Evolutionary conservation across 208 protist genomes (phyloP).

Genomic region (Trypanosoma rangeli): DNA sequence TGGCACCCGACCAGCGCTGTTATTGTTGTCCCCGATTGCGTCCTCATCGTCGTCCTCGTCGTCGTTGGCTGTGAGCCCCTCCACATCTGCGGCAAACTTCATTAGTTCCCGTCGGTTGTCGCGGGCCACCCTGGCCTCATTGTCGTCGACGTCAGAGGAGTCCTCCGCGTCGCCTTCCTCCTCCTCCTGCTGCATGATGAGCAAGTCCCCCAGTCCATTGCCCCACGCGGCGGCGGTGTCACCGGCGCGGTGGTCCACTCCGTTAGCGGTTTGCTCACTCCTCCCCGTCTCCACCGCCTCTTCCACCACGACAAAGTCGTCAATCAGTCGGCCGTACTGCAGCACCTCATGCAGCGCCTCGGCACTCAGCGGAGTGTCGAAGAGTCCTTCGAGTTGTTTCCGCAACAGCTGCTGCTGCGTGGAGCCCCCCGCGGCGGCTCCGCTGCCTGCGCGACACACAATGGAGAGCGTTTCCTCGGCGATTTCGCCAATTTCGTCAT

Average conservation of each 20-base stretch:
- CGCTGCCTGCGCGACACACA: constrained; percentile 41
- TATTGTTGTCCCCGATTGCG: constrained; percentile 22
- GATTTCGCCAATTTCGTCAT: constrained; percentile 78
- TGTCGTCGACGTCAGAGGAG: constrained; percentile 32
- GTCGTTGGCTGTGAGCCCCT: constrained; percentile 27
- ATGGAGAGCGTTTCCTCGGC: constrained; percentile 75
- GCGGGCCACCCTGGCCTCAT: constrained; percentile 5
- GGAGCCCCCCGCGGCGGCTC: constrained; percentile 15
- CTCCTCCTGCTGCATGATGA: constrained; percentile 24
- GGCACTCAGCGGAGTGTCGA: constrained; percentile 62
- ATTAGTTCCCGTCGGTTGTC: constrained; percentile 31
- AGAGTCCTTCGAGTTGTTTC: constrained; percentile 57
- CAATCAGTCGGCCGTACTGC: constrained; percentile 75
- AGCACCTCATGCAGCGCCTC: constrained; percentile 66
- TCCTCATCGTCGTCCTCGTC: constrained; percentile 40
- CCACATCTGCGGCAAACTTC: constrained; percentile 47
- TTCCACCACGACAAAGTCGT: constrained; percentile 69
- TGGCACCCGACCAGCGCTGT: constrained; percentile 4
- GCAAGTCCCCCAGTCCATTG: constrained; percentile 22
- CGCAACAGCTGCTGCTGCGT: constrained; percentile 44
- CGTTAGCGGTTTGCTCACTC: neutral
- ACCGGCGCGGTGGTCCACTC: neutral
- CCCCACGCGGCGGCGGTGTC: neutral
- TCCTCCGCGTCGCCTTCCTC: constrained; percentile 14
- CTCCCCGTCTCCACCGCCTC: neutral